These are phyloP conservation scores for Solidago caesia DNA, from an alignment of 129 eudicot genomes.

Conservation along the genomic window DNA sequence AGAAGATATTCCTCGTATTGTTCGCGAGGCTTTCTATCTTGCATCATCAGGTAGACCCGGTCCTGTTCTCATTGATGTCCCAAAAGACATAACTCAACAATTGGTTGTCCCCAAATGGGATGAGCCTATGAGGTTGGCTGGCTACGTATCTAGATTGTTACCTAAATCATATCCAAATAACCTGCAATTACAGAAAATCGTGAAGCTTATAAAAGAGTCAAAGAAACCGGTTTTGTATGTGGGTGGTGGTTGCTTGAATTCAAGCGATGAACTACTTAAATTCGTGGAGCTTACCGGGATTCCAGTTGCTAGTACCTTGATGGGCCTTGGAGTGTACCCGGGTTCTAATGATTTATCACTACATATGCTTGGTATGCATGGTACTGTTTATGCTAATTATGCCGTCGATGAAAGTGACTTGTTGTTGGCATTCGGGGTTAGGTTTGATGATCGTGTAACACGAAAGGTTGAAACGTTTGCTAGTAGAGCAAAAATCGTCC, in stretches of 20 bases:
- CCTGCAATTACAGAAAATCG: constrained; percentile 52
- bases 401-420: constrained; percentile 74
- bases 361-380: constrained; percentile 85
- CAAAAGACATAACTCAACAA: constrained; percentile 79
- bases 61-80: constrained; percentile 62
- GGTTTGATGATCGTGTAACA: constrained; percentile 90
- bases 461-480: constrained; percentile 91
- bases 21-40: constrained; percentile 64
- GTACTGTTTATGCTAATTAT: constrained; percentile 81
- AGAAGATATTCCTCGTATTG: constrained; percentile 64
- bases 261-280: constrained; percentile 56
- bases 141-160: constrained; percentile 54
- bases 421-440: constrained; percentile 41
- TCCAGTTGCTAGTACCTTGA: constrained; percentile 79
- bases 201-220: constrained; percentile 54
- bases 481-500: constrained; percentile 78
- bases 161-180: constrained; percentile 37
- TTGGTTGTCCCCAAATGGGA: constrained; percentile 78
- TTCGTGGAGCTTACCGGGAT: constrained; percentile 76
- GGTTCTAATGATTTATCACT: constrained; percentile 56
- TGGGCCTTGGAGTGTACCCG: constrained; percentile 74
- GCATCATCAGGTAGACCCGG: constrained; percentile 77
- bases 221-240: constrained; percentile 71
- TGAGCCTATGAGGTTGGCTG: constrained; percentile 57
- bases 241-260: constrained; percentile 70